Conservation (phyloP, 805 yeast species). For the Kluyveromyces dobzhanskii region DNA sequence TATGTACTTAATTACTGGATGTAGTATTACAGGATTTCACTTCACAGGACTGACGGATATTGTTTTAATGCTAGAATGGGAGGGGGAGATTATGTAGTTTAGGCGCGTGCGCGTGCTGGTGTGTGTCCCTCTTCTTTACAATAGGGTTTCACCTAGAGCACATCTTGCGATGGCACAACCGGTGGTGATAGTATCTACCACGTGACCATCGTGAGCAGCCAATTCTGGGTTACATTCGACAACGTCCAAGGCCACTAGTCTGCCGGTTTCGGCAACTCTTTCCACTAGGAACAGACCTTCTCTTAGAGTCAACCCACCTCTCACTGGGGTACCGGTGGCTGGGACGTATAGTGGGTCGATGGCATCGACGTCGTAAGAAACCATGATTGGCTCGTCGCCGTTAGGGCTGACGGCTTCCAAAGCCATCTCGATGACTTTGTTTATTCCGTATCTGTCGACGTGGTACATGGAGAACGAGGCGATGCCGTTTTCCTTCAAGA, state of each 20-base stretch:
- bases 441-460: slow-evolving; percentile 88
- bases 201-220: slow-evolving; percentile 68
- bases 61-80: no score
- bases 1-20: no score
- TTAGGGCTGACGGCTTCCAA: slow-evolving; percentile 67
- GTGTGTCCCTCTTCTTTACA: no score
- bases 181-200: slow-evolving; percentile 77
- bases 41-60: no score
- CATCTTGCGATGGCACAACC: slow-evolving; percentile 90
- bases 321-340: slow-evolving; percentile 95
- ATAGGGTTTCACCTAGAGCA: slow-evolving; percentile 85
- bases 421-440: slow-evolving; percentile 88
- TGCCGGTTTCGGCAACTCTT: slow-evolving; percentile 86
- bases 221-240: slow-evolving; percentile 91
- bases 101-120: no score
- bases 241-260: slow-evolving; percentile 76
- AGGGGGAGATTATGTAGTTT: no score
- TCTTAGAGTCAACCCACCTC: slow-evolving; percentile 91
- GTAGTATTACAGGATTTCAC: no score
- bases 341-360: slow-evolving; percentile 92
- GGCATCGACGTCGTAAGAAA: slow-evolving; percentile 94
- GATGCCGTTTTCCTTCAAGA: slow-evolving; percentile 61
- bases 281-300: slow-evolving; percentile 92
- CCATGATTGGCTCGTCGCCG: slow-evolving; percentile 67
- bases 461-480: slow-evolving; percentile 93